Conservation (phyloP, 2,329 filamentous ascomycete species). For the Grosmannia serpens region DNA sequence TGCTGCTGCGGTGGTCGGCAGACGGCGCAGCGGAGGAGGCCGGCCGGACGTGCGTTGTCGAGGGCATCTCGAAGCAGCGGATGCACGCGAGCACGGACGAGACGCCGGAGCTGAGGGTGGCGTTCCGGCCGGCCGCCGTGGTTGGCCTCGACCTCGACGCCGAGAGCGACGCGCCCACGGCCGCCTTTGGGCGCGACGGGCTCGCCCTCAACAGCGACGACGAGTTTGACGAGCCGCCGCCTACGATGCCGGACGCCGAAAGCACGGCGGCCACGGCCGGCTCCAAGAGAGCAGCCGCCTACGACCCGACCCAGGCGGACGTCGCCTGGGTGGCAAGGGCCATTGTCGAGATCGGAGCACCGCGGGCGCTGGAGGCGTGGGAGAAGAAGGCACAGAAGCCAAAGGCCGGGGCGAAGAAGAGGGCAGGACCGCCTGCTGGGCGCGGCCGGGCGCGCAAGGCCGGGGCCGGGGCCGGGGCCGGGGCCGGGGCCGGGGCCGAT, state of each 20-base stretch:
- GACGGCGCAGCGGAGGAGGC: background rate
- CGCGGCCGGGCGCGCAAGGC: background rate
- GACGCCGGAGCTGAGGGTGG: slow-evolving; percentile 64
- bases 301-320: slow-evolving; percentile 55
- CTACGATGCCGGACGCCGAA: slow-evolving; percentile 9
- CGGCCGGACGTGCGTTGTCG: slow-evolving; percentile 34
- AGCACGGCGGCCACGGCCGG: slow-evolving; percentile 16
- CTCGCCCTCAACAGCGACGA: slow-evolving; percentile 56
- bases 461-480: background rate
- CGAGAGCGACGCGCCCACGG: slow-evolving; percentile 39
- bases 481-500: too few species aligned
- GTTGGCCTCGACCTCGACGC: slow-evolving; percentile 65
- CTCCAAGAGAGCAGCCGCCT: slow-evolving; percentile 20
- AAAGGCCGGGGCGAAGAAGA: background rate
- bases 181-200: slow-evolving; percentile 37
- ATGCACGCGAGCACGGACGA: slow-evolving; percentile 64
- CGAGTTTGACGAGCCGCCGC: slow-evolving; percentile 33
- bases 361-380: slow-evolving; percentile 54
- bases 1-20: slow-evolving; percentile 13
- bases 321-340: slow-evolving; percentile 59
- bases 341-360: slow-evolving; percentile 52
- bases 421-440: background rate
- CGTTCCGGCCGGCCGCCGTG: slow-evolving; percentile 64
- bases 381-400: slow-evolving; percentile 27
- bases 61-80: slow-evolving; percentile 55